Evolutionary conservation across 2,329 filamentous ascomycete species (phyloP), one percentile per base, ranked within the genome.

Genomic region (Fusarium globosum): DNA sequence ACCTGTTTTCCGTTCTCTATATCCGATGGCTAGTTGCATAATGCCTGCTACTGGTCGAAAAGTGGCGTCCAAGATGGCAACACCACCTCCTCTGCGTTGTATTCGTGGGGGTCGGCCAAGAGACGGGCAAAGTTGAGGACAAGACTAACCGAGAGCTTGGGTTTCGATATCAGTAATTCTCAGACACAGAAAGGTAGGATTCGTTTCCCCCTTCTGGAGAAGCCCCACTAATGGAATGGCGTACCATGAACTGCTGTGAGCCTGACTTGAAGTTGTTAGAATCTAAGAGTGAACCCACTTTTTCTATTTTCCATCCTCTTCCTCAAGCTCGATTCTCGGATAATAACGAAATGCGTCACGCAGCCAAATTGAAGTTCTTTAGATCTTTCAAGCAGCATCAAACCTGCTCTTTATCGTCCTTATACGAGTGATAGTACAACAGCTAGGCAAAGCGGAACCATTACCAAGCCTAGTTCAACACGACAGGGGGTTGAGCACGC

Each of bases 401-500:
- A 18, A 12, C 11, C 35, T 21, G 6, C 11, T n/a, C 15, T 39
- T n/a, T 1, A 53, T 28, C 51, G 20, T 45, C 16, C 18, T 28
- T 53, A 26, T 26, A 52, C 20, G 33, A 28, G n/a, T 30, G n/a
- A 30, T 53, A 35, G 30, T 30, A 23, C 16, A 26, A 9, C 13
- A 1, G 11, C 7, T 7, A 39, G 21, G 6, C 33, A 36, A 30
- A 52, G 35, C 56, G 36, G 57, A 61, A 28, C 57, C 26, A 26
- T 55, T 26, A 55, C 36, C 46, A 42, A 43, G 18, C n/a, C 48
- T 16, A 33, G 38, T 35, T 26, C 51, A 36, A 20, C 28, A 21
- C 16, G n/a, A 61, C 57, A 53, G 36, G 58, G 48, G 30, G 5
- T 43, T 16, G 38, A 56, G 58, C 58, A 61, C 48, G 58, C 48